Conservation (phyloP, 768 basidiomycete genomes). For the Russula olivacea region DNA sequence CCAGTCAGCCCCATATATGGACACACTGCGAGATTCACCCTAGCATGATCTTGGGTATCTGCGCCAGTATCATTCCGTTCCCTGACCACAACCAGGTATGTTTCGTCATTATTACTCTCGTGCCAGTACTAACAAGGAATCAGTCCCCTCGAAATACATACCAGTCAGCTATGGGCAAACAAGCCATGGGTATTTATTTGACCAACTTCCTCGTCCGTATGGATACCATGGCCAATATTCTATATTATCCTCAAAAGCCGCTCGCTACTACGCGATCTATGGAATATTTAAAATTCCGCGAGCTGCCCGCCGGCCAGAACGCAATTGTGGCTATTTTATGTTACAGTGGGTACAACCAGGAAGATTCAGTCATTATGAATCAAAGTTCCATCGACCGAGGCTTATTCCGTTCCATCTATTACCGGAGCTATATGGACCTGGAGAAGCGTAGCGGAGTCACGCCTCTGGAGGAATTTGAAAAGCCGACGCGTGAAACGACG, state of each 20-base stretch:
- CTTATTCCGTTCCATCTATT: constrained; percentile 97
- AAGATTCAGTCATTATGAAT: constrained; percentile 99
- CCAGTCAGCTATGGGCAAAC: constrained; percentile 99
- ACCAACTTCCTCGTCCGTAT: constrained; percentile 98
- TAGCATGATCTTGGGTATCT: constrained; percentile 97
- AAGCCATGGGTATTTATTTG: constrained; percentile 98
- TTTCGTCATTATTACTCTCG: constrained; percentile 13
- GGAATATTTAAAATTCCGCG: constrained; percentile 98
- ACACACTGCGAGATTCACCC: constrained; percentile 99
- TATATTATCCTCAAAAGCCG: constrained; percentile 99
- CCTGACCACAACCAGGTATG: constrained; percentile 97
- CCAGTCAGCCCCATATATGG: constrained; percentile 78
- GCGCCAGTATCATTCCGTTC: constrained; percentile 99
- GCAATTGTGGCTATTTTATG: constrained; percentile 97
- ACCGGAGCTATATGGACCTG: constrained; percentile 96
- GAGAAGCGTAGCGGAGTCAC: constrained; percentile 95
- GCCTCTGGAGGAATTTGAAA: constrained; percentile 93
- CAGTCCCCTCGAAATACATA: constrained; percentile 99
- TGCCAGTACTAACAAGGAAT: constrained; percentile 11
- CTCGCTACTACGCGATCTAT: constrained; percentile 98
- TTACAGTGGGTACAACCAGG: constrained; percentile 99
- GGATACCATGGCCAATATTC: constrained; percentile 99
- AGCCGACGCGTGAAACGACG: constrained; percentile 88
- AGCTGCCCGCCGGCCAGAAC: constrained; percentile 98
- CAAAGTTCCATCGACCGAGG: constrained; percentile 98